Conservation (phyloP, 768 basidiomycete species). For the Suillus occidentalis region DNA sequence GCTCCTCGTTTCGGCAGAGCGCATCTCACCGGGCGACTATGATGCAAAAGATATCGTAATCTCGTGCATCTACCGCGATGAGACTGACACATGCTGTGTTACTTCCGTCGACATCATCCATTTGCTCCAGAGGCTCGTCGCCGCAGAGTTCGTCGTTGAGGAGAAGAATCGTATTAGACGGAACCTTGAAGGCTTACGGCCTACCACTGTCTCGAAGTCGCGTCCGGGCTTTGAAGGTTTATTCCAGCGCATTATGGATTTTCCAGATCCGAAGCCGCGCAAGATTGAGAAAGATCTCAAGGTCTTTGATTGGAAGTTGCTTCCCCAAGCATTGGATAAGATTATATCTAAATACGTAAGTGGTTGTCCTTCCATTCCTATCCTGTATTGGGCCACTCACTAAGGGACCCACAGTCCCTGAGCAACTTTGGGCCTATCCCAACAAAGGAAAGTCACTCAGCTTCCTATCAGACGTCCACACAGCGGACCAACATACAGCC, state of each 20-base stretch:
- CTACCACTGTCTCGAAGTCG: slow-evolving; percentile 87
- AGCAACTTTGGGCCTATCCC: slow-evolving; percentile 4
- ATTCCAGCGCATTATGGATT: slow-evolving; percentile 96
- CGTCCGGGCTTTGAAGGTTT: slow-evolving; percentile 79
- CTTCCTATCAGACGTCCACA: background rate
- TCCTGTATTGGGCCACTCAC: background rate
- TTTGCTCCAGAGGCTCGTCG: slow-evolving; percentile 78
- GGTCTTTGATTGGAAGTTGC: slow-evolving; percentile 73
- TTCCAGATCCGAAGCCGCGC: slow-evolving; percentile 89
- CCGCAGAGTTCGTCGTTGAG: slow-evolving; percentile 81
- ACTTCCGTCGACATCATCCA: slow-evolving; percentile 97
- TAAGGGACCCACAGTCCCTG: background rate
- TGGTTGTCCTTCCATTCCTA: slow-evolving; percentile 12
- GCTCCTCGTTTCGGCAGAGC: slow-evolving; percentile 77
- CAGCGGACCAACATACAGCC: background rate
- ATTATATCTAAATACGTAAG: slow-evolving; percentile 84
- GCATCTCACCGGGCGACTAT: slow-evolving; percentile 74
- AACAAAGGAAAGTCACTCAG: slow-evolving; percentile 1
- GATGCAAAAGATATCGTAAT: slow-evolving; percentile 76
- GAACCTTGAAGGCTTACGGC: slow-evolving; percentile 90
- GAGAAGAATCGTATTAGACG: slow-evolving; percentile 96
- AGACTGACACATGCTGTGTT: slow-evolving; percentile 75
- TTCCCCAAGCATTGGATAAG: slow-evolving; percentile 75
- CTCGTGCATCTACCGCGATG: slow-evolving; percentile 90
- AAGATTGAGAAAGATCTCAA: slow-evolving; percentile 98